Evolutionary conservation across 2,329 filamentous ascomycete species (phyloP).

Genomic region (Neoscytalidium dimidiatum): DNA sequence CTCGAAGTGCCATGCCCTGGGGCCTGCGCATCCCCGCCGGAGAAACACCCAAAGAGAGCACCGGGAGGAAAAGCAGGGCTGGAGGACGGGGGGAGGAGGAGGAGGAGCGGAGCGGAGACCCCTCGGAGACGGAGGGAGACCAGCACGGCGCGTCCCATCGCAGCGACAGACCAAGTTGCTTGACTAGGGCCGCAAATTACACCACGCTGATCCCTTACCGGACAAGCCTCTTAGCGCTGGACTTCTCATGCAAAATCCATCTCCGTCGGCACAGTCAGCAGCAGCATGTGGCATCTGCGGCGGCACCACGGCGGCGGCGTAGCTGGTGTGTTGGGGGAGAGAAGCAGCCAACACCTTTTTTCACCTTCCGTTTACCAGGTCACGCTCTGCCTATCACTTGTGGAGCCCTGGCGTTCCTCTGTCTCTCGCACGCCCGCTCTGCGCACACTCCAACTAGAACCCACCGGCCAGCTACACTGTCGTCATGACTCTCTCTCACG

Average conservation of each 20-base stretch:
- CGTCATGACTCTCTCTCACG: conserved; percentile 3
- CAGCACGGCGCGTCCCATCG: neutral
- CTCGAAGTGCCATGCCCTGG: neutral
- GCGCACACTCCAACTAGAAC: neutral
- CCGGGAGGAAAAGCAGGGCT: neutral
- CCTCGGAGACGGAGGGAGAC: neutral
- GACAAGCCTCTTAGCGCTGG: neutral
- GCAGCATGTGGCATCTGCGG: neutral
- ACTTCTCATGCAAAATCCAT: neutral
- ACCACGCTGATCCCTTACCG: neutral
- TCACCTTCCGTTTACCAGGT: conserved; percentile 10
- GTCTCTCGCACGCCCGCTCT: neutral
- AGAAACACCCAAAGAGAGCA: neutral
- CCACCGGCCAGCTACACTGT: neutral
- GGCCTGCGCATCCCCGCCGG: neutral
- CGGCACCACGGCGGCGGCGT: neutral
- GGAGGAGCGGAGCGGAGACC: neutral
- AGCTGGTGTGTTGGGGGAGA: neutral
- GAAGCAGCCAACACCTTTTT: neutral
- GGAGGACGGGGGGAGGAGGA: neutral
- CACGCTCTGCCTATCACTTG: conserved; percentile 16
- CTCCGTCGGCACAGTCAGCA: neutral
- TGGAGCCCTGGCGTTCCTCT: neutral
- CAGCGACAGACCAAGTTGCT: neutral
- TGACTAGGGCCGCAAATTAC: conserved; percentile 6